These are phyloP conservation scores for Colletotrichum viniferum DNA, from an alignment of 2,329 filamentous ascomycete genomes.

Conservation along the genomic window DNA sequence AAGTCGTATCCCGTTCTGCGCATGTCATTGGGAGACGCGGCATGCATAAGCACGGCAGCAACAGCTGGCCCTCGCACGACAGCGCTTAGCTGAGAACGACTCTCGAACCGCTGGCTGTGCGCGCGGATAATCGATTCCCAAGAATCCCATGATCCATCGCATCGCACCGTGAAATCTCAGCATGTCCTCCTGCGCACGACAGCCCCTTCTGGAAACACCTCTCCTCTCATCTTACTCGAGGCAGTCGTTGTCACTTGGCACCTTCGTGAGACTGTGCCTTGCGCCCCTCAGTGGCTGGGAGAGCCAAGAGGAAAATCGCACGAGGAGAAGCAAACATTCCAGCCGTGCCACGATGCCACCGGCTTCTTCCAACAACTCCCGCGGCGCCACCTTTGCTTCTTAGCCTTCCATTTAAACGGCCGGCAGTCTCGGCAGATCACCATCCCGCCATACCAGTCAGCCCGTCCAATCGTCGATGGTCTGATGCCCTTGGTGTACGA, in stretches of 20 bases:
- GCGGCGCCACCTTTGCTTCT: background rate
- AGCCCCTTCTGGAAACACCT: background rate
- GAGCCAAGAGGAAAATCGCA: background rate
- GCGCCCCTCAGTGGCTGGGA: background rate
- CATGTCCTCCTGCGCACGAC: background rate
- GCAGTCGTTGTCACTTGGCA: background rate
- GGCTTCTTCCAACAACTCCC: background rate
- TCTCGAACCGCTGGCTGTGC: no score
- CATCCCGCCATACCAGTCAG: background rate
- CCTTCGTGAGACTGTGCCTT: conserved; percentile 1
- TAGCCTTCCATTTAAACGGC: background rate
- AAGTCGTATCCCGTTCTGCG: background rate
- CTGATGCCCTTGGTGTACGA: background rate
- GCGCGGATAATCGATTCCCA: background rate
- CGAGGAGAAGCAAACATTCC: conserved; percentile 15
- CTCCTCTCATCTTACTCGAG: conserved; percentile 9
- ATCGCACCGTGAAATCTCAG: background rate
- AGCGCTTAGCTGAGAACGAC: background rate
- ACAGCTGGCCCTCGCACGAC: background rate
- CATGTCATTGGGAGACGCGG: background rate
- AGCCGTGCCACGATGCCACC: conserved; percentile 3
- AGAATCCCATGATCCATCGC: background rate
- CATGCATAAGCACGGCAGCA: background rate
- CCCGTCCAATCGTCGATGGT: background rate
- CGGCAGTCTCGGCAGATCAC: background rate